A percentile compares a stretch with the other conserved stretches of the same genome.
Evolutionary conservation across 2,329 filamentous ascomycete genomes (phyloP).

Genomic region (Aureobasidium leucospermi): DNA sequence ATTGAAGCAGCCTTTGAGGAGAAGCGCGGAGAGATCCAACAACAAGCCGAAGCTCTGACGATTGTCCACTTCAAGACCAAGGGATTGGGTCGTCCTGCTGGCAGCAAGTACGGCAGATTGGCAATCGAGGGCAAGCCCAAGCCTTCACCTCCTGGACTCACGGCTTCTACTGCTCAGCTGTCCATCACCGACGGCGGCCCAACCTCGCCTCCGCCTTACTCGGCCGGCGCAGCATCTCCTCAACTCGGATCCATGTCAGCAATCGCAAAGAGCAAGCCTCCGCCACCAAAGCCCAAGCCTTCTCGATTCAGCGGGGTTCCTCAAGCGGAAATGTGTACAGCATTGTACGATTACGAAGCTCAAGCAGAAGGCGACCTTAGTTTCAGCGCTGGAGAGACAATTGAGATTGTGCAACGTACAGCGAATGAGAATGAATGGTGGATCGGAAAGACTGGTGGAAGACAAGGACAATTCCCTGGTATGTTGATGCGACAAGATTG

Average conservation of each 20-base stretch:
- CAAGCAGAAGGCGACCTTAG: conserved; percentile 91
- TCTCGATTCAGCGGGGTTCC: conserved; percentile 59
- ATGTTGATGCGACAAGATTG: conserved; percentile 28
- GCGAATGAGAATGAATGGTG: conserved; percentile 96
- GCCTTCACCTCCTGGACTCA: conserved; percentile 19
- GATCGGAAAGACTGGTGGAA: conserved; percentile 72
- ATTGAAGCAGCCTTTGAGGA: conserved; percentile 84
- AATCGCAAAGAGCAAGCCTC: conserved; percentile 34
- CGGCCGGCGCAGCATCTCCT: conserved; percentile 19
- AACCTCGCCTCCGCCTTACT: conserved; percentile 35
- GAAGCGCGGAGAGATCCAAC: conserved; percentile 83
- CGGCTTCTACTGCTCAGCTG: conserved; percentile 6
- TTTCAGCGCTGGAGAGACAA: conserved; percentile 79
- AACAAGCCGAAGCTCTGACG: conserved; percentile 70
- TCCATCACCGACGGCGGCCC: conserved; percentile 16
- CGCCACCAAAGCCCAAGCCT: conserved; percentile 56
- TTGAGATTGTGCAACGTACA: conserved; percentile 80
- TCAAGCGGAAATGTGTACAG: conserved; percentile 70
- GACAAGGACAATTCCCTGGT: conserved; percentile 93
- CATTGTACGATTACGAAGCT: conserved; percentile 92
- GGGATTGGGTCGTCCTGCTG: conserved; percentile 30
- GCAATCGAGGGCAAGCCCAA: conserved; percentile 19
- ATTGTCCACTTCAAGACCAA: conserved; percentile 91
- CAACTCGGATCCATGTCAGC: conserved; percentile 9
- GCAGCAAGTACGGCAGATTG: conserved; percentile 30